Evolutionary conservation across 1,284 basidiomycete genomes (phyloP), one percentile per base, ranked within the genome.

Genomic region (Rhodotorula sp.): DNA sequence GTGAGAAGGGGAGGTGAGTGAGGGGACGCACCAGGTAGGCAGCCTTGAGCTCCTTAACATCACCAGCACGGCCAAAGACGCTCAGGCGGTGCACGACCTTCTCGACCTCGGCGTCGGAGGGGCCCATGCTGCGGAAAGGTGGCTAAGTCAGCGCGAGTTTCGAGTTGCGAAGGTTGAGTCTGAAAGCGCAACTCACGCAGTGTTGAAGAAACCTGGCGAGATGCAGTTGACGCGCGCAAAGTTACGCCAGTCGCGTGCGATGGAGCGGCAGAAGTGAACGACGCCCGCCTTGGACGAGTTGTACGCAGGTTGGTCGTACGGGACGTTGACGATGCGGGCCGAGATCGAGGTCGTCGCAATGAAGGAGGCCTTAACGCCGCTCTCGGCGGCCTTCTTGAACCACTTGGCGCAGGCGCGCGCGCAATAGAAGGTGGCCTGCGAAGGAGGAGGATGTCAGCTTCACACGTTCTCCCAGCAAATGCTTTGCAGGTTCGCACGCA

Each of bases 241-340:
- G 55, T 57, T 58, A 25, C 75, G 69, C 87, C 88, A 89, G 78
- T 89, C 88, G 0, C 86, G 84, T 1, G 88, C 88, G 8, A 89
- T 82, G 3, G 84, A 86, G 76, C 85, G 87, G 12, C 83, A 81
- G 22, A 89, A 82, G 69, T 85, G 85, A 27, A 86, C 85, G 0
- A 87, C 87, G 3, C 87, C 88, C 25, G 78, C 80, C 76, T 80
- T 79, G 57, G 76, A 79, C 25, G 77, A 76, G 77, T 79, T 88
- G 64, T 77, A 68, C 54, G 75, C 65, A 36, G 64, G 66, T 66
- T 73, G 66, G 27, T 61, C 69, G 64, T 76, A 67, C 53, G 81
- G 77, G 67, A 83, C 81, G 70, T 53, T 53, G 75, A 85, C 84
- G 65, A 86, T 86, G 60, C 83, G 82, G 1, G 83, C 84, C 54